Evolutionary conservation across 495 filamentous ascomycete species (phyloP), one percentile per base, ranked within the genome.

Genomic region (Bombardia bombarda): DNA sequence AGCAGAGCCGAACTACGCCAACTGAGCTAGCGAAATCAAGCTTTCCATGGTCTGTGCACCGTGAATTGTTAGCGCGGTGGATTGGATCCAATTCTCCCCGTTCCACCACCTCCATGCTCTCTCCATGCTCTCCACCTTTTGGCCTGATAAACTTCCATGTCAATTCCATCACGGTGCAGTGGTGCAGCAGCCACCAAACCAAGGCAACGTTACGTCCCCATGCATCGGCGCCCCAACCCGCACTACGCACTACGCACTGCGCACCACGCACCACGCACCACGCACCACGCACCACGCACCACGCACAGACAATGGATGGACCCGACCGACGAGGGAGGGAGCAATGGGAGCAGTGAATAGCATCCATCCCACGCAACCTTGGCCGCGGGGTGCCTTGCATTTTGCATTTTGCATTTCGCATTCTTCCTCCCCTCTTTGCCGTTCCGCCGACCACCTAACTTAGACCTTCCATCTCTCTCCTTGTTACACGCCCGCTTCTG

Each of bases 181-280:
- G n/a, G n/a, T n/a, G n/a, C n/a, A n/a, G n/a, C n/a, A 26, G 24
- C 24, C 19, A 40, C 46, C 25, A 40, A 14, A 43, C 35, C 43
- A 51, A 52, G 41, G 52, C 52, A 55, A 55, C 52, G 52, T 55
- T 55, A 52, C 52, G 23, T 51, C 38, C 37, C 40, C 37, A 44
- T n/a, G 19, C 28, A 7, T 24, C 26, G 32, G 23, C 30, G 41
- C 17, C 41, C 30, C 42, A 37, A n/a, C 26, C 26, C 26, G 26
- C 26, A 35, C n/a, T n/a, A 46, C 35, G 35, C 26, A 28, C 26
- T 7, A 30, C 26, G 26, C n/a, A 30, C 26, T 30, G 26, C 26
- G 7, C 13, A 13, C 26, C 7, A 30, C 26, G 26, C 26, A 13
- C 26, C 13, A 13, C 26, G n/a, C n/a, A n/a, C n/a, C n/a, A n/a